These are phyloP conservation scores for Trichophyton benhamiae DNA, from an alignment of 2,329 filamentous ascomycete species.

Conservation along the genomic window DNA sequence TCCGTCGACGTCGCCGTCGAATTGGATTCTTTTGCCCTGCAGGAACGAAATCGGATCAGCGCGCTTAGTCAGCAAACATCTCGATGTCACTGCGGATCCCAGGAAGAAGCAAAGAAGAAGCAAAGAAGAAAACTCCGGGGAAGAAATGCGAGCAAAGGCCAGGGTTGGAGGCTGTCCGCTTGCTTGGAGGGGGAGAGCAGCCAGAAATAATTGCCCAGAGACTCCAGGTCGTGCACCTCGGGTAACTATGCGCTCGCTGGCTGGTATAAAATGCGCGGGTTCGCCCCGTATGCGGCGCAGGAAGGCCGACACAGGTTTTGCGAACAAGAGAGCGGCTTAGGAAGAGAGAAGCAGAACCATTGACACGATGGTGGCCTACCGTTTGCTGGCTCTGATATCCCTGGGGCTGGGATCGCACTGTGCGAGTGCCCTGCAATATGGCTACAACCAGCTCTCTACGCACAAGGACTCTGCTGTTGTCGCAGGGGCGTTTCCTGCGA, in stretches of 20 bases:
- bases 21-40: neutral
- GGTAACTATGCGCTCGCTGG: neutral
- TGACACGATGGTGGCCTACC: neutral
- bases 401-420: neutral
- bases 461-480: neutral
- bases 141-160: too few relatives aligned
- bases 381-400: neutral
- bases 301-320: neutral
- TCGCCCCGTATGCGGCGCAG: neutral
- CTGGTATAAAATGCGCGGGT: neutral
- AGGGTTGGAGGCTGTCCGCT: too few relatives aligned
- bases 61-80: neutral
- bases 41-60: neutral
- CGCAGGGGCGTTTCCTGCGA: constrained; percentile 1
- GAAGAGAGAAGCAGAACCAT: neutral
- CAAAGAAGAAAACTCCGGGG: too few relatives aligned
- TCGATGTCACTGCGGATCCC: neutral
- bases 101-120: too few relatives aligned
- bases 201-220: neutral
- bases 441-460: constrained; percentile 1
- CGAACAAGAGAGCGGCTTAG: neutral
- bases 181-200: too few relatives aligned
- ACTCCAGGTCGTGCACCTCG: neutral
- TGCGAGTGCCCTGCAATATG: constrained; percentile 4
- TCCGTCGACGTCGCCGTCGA: neutral